Evolutionary conservation across 2,329 filamentous ascomycete genomes (phyloP), one percentile per base, ranked within the genome.

Genomic region (Colletotrichum sp.): DNA sequence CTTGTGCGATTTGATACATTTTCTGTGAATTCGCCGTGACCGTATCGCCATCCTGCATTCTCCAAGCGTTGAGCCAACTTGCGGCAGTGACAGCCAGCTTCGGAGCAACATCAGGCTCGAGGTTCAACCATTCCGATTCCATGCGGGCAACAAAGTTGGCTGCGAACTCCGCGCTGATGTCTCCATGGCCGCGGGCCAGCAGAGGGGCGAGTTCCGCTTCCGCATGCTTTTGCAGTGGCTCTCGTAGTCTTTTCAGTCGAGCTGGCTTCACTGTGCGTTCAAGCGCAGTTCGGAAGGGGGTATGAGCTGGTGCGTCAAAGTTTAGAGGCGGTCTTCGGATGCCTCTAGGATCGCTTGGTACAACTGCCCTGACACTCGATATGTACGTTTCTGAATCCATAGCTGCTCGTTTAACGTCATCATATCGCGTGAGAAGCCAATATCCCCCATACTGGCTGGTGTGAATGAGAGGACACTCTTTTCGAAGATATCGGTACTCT

Each of bases 71-170:
- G 6, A 80, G 44, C 77, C 79, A 79, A 9, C 70, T 75, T 9
- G 78, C 75, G 5, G 77, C 77, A 19, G 77, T 70, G 9, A 61
- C 61, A 1, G 77, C 77, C 16, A 78, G 70, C 29, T 67, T 69
- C 5, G 79, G 79, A 11, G 79, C 79, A 13, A 75, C 68, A 8
- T 77, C 78, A 3, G 76, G 75, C 8, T 72, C 76, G 8, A 80
- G 76, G 12, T 79, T 80, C 27, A 80, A 22, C 79, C 79, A 79
- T 59, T 79, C 79, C 1, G 79, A 65, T 59, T 79, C 79, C n/a
- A 80, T 72, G 15, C 77, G 63, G 9, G 79, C 79, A 9, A 78
- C 79, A 66, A 75, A 80, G 11, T 75, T 71, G 6, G 78, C 75
- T 2, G 72, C 79, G 32, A 80, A 79, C 29, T 78, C 75, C 1